Percentiles rank a stretch among this genome's conserved stretches.
These are phyloP conservation scores for Daedaleopsis sinensis DNA, from an alignment of 768 basidiomycete genomes.

Conservation along the genomic window DNA sequence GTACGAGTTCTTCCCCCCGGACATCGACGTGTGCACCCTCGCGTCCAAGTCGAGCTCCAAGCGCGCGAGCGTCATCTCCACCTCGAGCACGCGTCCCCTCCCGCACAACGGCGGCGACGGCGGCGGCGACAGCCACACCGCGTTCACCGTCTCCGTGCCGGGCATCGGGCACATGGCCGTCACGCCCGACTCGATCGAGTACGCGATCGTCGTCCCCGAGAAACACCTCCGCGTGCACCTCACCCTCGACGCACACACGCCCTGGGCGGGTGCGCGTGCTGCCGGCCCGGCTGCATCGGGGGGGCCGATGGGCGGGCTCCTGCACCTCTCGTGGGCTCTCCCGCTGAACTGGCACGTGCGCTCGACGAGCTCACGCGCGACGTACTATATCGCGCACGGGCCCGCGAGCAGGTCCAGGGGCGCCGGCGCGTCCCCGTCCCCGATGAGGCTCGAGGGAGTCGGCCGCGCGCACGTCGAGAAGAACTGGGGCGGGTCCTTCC, in stretches of 20 bases:
- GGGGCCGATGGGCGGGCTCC: slow-evolving; percentile 29
- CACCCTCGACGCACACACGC: slow-evolving; percentile 11
- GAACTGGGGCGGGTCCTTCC: slow-evolving; percentile 33
- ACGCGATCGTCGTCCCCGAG: slow-evolving; percentile 16
- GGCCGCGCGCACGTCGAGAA: slow-evolving; percentile 29
- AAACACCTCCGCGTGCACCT: slow-evolving; percentile 19
- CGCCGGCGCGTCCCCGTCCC: slow-evolving; percentile 1
- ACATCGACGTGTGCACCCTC: slow-evolving; percentile 7
- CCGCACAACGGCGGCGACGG: not conserved
- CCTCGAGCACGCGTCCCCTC: not conserved
- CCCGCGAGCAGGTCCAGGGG: not conserved
- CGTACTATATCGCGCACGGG: slow-evolving; percentile 15
- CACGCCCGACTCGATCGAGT: slow-evolving; percentile 15
- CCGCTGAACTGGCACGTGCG: slow-evolving; percentile 33
- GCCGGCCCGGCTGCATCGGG: too few species aligned
- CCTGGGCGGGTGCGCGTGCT: too few species aligned
- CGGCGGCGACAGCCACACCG: not conserved
- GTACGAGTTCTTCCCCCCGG: slow-evolving; percentile 26
- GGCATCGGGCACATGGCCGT: slow-evolving; percentile 26
- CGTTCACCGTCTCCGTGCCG: slow-evolving; percentile 21
- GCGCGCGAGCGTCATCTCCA: not conserved
- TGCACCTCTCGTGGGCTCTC: slow-evolving; percentile 20
- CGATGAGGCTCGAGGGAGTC: slow-evolving; percentile 1
- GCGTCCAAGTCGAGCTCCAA: not conserved
- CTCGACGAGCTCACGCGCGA: slow-evolving; percentile 21